Evolutionary conservation across 495 filamentous ascomycete genomes (phyloP), one percentile per base, ranked within the genome.

Genomic region (Aspergillus cristatus): DNA sequence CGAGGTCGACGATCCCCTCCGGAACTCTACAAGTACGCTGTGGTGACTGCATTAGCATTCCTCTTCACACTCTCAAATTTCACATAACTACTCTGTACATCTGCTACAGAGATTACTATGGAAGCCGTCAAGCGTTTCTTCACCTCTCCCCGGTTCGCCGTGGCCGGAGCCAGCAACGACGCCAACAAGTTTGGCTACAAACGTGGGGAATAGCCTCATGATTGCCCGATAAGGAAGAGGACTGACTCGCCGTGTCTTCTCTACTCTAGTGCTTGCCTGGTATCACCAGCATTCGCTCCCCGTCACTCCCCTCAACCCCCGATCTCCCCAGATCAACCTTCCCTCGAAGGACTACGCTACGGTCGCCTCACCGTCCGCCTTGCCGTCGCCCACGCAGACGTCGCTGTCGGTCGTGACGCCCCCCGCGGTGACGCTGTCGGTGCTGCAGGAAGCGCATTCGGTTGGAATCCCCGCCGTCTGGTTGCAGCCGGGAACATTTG

Each of bases 171-270:
- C 4, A 86, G 80, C 63, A 82, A 79, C 31, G 85, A 91, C 58
- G 62, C 84, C 34, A 60, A 67, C 42, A 94, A 95, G 56, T 96
- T 82, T 54, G 91, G 91, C n/a, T 84, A 93, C 65, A 89, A 89
- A 67, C 75, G 88, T 86, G 57, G 33, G 13, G 37, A 26, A 18
- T 35, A 29, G 24, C n/a, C 34, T 50, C 30, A 41, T 30, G 8
- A 8, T 32, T 42, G 14, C n/a, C 20, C 20, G 8, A 24, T 24
- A 4, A 4, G 20, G 20, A 24, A 24, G 20, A 24, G 20, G 7
- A 28, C 43, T 44, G 41, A 47, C 29, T 34, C 11, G 12, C n/a
- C 14, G 4, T 24, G 20, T 4, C 20, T 8, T 24, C 4, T 8
- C 4, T 24, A 4, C 20, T 24, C 29, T 54, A 93, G 87, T 97